Base-by-base conservation (phyloP, 441 rosid genomes). In the Mallotus repandus region DNA sequence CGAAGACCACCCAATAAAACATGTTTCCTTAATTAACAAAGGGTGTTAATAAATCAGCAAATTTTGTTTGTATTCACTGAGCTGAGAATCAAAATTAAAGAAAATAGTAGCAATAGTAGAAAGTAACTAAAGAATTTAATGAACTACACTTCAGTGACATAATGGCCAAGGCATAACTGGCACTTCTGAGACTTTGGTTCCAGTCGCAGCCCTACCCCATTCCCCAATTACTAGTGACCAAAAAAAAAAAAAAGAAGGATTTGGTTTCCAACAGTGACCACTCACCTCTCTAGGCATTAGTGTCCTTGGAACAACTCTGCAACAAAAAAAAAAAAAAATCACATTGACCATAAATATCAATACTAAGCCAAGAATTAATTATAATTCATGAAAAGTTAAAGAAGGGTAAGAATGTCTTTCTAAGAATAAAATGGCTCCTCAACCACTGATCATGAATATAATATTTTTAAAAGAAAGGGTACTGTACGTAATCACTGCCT, bases 241-340 rank as follows among this genome's bases (percentile, higher is more conserved):
- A 2, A 29, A 1, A 54, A 78, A 54, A 50, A 32, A 41, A 41
- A 58, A 61, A 16, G 7, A 49, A 25, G 46, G 52, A 16, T 58
- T 57, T 62, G 19, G 16, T 21, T 61, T 55, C 1, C 22, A 18
- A 61, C 25, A 21, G 65, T 14, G 48, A 60, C 16, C 7, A 68
- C 80, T 49, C 82, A 95, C 99, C 98, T 95, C 99, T 83, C 83
- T 86, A 19, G 93, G 96, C 98, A 95, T 95, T 29, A 95, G 94
- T 49, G 96, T 89, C 82, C 84, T 95, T 75, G 99, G 98, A 63
- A 95, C 89, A 71, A 95, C 94, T 72, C 99, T 93, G 89, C 84
- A 86, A 69, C 66, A 80, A 62, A 56, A 68, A 29, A 1, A 29
- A 25, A 25, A 29, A 29, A 29, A 29, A 29, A 29, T 29, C 15